Evolutionary conservation across 2,329 filamentous ascomycete species (phyloP).

Genomic region (Penicillium polonicum): DNA sequence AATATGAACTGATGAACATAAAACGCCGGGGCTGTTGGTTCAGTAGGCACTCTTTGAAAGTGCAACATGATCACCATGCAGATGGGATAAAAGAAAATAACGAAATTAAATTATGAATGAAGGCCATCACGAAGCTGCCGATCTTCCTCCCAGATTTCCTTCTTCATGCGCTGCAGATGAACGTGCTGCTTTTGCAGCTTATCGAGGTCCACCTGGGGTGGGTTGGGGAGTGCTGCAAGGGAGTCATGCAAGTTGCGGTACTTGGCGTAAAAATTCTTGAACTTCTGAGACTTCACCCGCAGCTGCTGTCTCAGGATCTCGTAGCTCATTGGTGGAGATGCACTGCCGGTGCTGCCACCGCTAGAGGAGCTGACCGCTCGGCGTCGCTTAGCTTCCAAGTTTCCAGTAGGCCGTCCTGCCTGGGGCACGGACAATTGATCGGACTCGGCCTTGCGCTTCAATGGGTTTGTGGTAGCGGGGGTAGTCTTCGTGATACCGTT

Average conservation of each 20-base stretch:
- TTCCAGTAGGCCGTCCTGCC: constrained; percentile 32
- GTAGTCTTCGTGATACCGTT: constrained; percentile 30
- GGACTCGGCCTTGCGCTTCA: constrained; percentile 44
- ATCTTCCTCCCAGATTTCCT: constrained; percentile 54
- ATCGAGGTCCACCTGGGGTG: constrained; percentile 52
- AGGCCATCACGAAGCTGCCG: constrained; percentile 33
- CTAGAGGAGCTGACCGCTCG: constrained; percentile 39
- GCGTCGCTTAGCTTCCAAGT: constrained; percentile 46
- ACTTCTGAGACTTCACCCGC: constrained; percentile 45
- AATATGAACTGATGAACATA: not conserved
- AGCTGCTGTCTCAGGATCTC: constrained; percentile 40
- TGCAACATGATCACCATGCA: constrained; percentile 4
- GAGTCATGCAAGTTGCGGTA: constrained; percentile 57
- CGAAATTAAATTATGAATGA: constrained; percentile 11
- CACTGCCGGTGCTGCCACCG: constrained; percentile 43
- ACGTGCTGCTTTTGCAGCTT: constrained; percentile 55
- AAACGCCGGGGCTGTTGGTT: constrained; percentile 5
- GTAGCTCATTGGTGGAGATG: constrained; percentile 40
- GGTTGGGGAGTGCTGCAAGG: constrained; percentile 40
- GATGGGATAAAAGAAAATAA: constrained; percentile 2
- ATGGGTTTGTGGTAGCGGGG: constrained; percentile 29
- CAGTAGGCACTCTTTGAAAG: not conserved
- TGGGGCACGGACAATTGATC: constrained; percentile 28
- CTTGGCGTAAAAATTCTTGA: constrained; percentile 58
- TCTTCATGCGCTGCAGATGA: constrained; percentile 57